Base-by-base conservation (phyloP, 2,329 filamentous ascomycete species). In the Hortaea sp. region DNA sequence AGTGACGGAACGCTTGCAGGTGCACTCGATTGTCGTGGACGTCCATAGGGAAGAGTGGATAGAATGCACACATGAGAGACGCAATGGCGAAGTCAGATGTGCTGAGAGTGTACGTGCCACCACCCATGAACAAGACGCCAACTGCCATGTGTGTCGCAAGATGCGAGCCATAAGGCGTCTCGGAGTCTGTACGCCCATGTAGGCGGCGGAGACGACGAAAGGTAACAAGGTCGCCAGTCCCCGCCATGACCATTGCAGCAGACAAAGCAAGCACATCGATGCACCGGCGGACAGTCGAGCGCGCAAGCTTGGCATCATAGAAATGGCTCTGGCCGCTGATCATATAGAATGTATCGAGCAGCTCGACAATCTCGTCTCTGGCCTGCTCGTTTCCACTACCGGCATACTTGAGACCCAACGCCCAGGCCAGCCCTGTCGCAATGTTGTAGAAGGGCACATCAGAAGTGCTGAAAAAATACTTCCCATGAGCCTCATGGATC, bases 371-470 rank as follows among this genome's bases (percentile, higher is more conserved):
- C 41, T 97, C 71, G 63, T 97, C 86, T 13, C 90, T 81, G 4
- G 88, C 89, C 48, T 74, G 69, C 0, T 70, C 60, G 45, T 87
- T 80, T 11, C 69, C 71, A 37, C 64, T 73, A 13, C 72, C 71
- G 11, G 70, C 69, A 51, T 71, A 67, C 45, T 64, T 69, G 39
- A 75, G 59, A 27, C 67, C 65, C 2, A 74, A 57, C 31, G 67
- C 81, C 68, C 92, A 94, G 56, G 92, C 90, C 6, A 97, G 75
- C 0, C 92, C 92, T 1, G 88, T 84, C 34, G 95, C 63, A 47
- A 97, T 94, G 57, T 94, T 90, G 70, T 88, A 95, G 60, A 95
- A 89, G 0, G 92, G 85, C 61, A 98, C 79, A 53, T 97, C 88
- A 41, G 84, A 81, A 48, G 85, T 94, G 46, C 79, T 81, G 41